These are phyloP conservation scores for Pythium apleroticum DNA, from an alignment of 352 stramenopile genomes.

Conservation along the genomic window DNA sequence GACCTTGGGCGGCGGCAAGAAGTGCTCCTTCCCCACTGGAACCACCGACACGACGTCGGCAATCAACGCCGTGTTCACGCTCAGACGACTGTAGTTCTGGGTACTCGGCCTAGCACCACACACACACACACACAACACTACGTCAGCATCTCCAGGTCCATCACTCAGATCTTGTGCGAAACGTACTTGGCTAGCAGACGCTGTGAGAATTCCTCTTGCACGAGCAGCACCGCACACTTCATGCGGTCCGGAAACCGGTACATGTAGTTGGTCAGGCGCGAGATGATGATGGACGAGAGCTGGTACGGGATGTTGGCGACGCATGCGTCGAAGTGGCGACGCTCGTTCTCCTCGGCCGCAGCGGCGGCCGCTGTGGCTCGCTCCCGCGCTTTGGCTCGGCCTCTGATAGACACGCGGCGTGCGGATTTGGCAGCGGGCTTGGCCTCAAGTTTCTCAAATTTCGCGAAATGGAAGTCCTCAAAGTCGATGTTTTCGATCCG, in stretches of 20 bases:
- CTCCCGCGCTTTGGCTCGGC: constrained; percentile 16
- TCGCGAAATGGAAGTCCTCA: constrained; percentile 45
- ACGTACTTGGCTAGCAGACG: constrained; percentile 66
- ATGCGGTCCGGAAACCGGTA: constrained; percentile 51
- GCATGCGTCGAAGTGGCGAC: constrained; percentile 56
- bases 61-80: constrained; percentile 75
- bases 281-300: constrained; percentile 82
- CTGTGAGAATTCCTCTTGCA: constrained; percentile 85
- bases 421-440: background rate
- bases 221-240: constrained; percentile 68
- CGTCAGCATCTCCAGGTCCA: background rate
- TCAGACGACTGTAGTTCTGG: constrained; percentile 81
- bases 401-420: constrained; percentile 14
- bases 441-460: background rate
- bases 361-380: constrained; percentile 10
- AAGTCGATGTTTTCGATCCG: constrained; percentile 44
- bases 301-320: constrained; percentile 90
- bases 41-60: constrained; percentile 63
- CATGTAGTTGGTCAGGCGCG: constrained; percentile 72
- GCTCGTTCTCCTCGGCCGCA: constrained; percentile 13
- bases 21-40: constrained; percentile 57
- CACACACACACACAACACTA: background rate
- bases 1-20: constrained; percentile 80
- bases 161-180: too few relatives aligned
- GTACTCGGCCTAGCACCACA: constrained; percentile 43